Evolutionary conservation across 2,329 filamentous ascomycete genomes (phyloP), one percentile per base, ranked within the genome.

Genomic region (Claviceps monticola): DNA sequence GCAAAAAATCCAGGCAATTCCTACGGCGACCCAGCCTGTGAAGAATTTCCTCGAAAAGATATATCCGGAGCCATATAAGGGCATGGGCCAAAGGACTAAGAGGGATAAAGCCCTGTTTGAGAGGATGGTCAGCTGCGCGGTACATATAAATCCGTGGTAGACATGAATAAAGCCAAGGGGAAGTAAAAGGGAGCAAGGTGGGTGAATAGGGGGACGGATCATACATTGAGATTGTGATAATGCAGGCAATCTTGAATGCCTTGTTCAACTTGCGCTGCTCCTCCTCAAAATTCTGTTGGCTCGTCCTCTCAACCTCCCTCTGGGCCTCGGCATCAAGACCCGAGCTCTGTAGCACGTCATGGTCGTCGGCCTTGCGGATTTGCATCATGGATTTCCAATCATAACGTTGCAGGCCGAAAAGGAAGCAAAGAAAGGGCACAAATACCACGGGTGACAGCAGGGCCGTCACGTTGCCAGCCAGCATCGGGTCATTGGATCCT

Each of bases 41-140:
- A 88, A 89, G 70, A 88, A 89, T 0, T 56, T 29, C 48, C 67
- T 67, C 16, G 63, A 66, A 39, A 68, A 68, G 51, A 95, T 77
- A 63, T 95, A 95, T 1, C 78, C 78, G 0, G 76, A 75, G 11
- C 88, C 89, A 62, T 93, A 95, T 80, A 95, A 82, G 1, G 89
- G 89, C 77, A 95, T 91, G 0, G 90, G 89, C 88, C 89, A 95
- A 16, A 95, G 76, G 2, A 95, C 74, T 0, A 95, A 71, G 52
- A 95, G 72, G 0, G 80, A 75, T 0, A 95, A 55, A 0, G 87
- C 86, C 70, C 56, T 63, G 48, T 43, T 19, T 14, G 21, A 17
- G 5, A 3, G 1, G 14, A 14, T 26, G 19, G 42, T 44, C 17
- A 42, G 41, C 17, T 21, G n/a, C 41, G 11, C n/a, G 9, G 9